phyloP scores from a whole-genome alignment of 2,329 filamentous ascomycete genomes.

The Coniella vitis region DNA sequence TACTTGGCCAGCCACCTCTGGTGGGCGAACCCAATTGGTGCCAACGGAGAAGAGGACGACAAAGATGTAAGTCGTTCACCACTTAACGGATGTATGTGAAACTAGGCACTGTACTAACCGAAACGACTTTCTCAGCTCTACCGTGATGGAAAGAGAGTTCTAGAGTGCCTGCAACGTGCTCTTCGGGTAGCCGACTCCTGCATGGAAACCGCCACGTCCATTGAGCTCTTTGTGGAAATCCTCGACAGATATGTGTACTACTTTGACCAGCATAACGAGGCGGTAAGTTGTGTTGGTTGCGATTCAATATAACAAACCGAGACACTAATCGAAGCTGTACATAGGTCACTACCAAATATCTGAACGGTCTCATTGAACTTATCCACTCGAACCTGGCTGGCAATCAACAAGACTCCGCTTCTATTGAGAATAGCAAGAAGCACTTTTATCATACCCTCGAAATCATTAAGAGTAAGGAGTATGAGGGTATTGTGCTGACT shows the following conservation, averaged over 20 bases:
- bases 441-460: slow-evolving; percentile 94
- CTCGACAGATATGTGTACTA: slow-evolving; percentile 98
- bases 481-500: slow-evolving; percentile 80
- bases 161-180: slow-evolving; percentile 92
- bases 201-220: slow-evolving; percentile 96
- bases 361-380: slow-evolving; percentile 95
- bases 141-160: slow-evolving; percentile 91
- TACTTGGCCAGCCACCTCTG: slow-evolving; percentile 95
- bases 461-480: slow-evolving; percentile 85
- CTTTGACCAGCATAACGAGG: slow-evolving; percentile 98
- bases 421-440: slow-evolving; percentile 80
- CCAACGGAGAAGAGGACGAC: slow-evolving; percentile 72
- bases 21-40: slow-evolving; percentile 86
- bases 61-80: slow-evolving; percentile 57
- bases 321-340: not conserved
- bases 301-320: slow-evolving; percentile 5
- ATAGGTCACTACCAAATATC: slow-evolving; percentile 86
- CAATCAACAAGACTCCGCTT: slow-evolving; percentile 72
- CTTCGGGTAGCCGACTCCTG: slow-evolving; percentile 95
- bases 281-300: slow-evolving; percentile 41
- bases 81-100: too few relatives aligned
- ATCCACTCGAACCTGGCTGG: slow-evolving; percentile 93
- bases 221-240: slow-evolving; percentile 97
- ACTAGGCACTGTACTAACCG: slow-evolving; percentile 11
- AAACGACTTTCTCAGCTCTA: slow-evolving; percentile 58